phyloP scores from a whole-genome alignment of 495 filamentous ascomycete species.

The Hypoxylon lenormandii region DNA sequence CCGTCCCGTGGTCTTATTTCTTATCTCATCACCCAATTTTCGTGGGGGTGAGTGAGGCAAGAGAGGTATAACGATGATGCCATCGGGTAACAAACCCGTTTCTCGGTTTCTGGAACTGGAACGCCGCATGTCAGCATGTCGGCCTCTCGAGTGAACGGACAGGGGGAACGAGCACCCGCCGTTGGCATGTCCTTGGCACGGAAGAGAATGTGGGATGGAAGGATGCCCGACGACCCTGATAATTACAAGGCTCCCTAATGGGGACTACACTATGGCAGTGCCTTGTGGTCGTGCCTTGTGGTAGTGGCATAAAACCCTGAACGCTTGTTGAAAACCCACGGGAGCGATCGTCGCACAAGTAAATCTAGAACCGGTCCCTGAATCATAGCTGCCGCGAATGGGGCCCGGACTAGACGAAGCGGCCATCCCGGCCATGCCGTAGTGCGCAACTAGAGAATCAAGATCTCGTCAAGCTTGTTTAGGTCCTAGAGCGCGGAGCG shows the following conservation, averaged over 20 bases:
- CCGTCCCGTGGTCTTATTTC: conserved; percentile 33
- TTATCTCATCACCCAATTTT: conserved; percentile 38
- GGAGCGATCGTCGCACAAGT: conserved; percentile 16
- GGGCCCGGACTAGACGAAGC: conserved; percentile 22
- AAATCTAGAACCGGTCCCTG: conserved; percentile 34
- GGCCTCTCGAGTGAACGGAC: conserved; percentile 6
- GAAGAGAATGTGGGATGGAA: conserved; percentile 34
- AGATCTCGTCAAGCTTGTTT: not conserved
- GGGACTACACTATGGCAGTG: not conserved
- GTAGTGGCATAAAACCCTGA: conserved; percentile 1
- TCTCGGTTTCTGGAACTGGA: conserved; percentile 18
- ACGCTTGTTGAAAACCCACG: not conserved
- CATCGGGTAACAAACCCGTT: conserved; percentile 32
- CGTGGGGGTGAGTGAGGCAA: conserved; percentile 28
- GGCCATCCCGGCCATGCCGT: conserved; percentile 27
- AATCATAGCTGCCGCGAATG: conserved; percentile 40
- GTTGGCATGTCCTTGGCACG: conserved; percentile 34
- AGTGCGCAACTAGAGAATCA: not conserved
- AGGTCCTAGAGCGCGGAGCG: conserved; percentile 1
- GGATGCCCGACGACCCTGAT: not conserved
- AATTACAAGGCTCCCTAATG: conserved; percentile 4
- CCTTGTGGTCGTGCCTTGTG: not conserved
- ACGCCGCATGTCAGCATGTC: conserved; percentile 29
- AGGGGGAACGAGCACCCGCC: conserved; percentile 8
- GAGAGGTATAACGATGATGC: conserved; percentile 22